phyloP scores from a whole-genome alignment of 345 rosid genomes.

The Eucalyptus camaldulensis region DNA sequence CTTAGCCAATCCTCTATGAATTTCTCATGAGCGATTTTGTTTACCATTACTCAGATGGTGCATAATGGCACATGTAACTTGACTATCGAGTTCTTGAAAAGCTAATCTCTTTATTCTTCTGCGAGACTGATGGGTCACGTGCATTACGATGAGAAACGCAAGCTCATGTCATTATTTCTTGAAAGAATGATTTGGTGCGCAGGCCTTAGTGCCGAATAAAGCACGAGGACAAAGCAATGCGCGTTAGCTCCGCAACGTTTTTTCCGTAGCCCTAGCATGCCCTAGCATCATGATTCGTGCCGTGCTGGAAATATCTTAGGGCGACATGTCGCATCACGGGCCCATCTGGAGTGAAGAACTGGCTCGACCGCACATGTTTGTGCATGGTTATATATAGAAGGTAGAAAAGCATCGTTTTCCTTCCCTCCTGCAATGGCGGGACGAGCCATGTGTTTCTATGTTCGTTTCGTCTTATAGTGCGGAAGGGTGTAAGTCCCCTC shows the following conservation, averaged over 20 bases:
- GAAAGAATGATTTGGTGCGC: background rate
- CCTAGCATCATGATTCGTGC: background rate
- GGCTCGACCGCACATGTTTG: background rate
- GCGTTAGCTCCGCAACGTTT: background rate
- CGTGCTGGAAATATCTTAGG: background rate
- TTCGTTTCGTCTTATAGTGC: background rate
- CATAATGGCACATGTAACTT: background rate
- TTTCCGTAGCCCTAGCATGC: background rate
- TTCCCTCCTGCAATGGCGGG: too few relatives aligned
- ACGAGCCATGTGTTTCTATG: background rate
- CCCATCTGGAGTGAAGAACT: background rate
- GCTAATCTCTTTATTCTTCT: background rate
- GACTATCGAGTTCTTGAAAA: background rate
- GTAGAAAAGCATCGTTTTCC: background rate
- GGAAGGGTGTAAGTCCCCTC: background rate
- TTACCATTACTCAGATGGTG: background rate
- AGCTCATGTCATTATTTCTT: background rate
- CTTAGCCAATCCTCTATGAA: background rate
- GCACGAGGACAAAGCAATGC: background rate
- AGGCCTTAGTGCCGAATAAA: background rate
- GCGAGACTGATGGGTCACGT: background rate
- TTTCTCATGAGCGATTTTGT: background rate
- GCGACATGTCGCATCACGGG: background rate
- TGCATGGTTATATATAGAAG: background rate
- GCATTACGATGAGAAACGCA: background rate